These are phyloP conservation scores for Xylaria multiplex DNA, from an alignment of 2,329 filamentous ascomycete genomes.

Conservation along the genomic window DNA sequence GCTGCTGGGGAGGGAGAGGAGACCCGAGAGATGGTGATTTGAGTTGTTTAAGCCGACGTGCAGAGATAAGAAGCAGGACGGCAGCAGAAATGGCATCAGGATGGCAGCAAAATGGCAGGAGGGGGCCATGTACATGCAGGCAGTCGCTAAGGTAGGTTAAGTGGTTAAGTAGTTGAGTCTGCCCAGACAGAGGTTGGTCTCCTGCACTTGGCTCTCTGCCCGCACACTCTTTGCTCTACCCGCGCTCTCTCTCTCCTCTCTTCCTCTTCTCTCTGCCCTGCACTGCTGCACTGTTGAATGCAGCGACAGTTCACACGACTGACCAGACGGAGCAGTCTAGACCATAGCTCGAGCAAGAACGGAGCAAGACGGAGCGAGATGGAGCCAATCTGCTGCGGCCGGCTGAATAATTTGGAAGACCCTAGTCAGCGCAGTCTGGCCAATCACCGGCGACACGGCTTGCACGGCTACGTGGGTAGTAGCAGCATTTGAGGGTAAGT, in stretches of 20 bases:
- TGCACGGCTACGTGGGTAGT: constrained; percentile 31
- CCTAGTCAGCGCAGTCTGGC: constrained; percentile 19
- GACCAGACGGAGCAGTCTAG: constrained; percentile 33
- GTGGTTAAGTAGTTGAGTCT: too few species aligned
- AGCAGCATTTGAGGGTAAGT: not conserved
- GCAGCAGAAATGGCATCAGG: constrained; percentile 6
- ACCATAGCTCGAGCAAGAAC: constrained; percentile 28
- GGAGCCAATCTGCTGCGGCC: constrained; percentile 37
- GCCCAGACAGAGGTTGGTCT: not conserved
- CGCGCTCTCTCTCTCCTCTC: too few species aligned
- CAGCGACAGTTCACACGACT: constrained; percentile 29
- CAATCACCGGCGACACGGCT: constrained; percentile 33
- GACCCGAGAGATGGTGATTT: constrained; percentile 13
- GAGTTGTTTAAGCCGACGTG: constrained; percentile 26
- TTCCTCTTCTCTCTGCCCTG: too few species aligned
- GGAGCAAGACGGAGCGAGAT: constrained; percentile 22
- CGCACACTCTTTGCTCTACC: too few species aligned
- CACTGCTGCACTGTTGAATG: constrained; percentile 18
- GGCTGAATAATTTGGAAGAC: constrained; percentile 39
- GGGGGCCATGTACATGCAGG: constrained; percentile 10
- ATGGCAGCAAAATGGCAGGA: constrained; percentile 9
- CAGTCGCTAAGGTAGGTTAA: not conserved
- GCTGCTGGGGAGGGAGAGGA: not conserved
- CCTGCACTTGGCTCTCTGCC: constrained; percentile 10
- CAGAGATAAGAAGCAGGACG: constrained; percentile 29